Evolutionary conservation across 371 early-diverging fungal genomes (phyloP), one percentile per base, ranked within the genome.

Genomic region (Lichtheimia ornata): DNA sequence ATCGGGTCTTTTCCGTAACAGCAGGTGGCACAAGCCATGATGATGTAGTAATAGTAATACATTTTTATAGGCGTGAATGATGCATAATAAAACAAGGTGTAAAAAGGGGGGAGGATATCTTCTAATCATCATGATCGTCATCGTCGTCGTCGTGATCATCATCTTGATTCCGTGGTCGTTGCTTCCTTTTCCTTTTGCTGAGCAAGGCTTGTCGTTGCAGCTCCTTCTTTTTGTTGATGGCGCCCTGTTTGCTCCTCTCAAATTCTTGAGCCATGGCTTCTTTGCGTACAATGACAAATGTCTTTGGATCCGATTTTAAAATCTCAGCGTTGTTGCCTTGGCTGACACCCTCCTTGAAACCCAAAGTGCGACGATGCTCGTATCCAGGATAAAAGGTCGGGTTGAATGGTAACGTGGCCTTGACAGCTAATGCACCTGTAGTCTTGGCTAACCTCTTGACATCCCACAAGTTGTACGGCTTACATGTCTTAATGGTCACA

Each of bases 321-420:
- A 96, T 91, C 67, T 98, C 97, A 35, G 77, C 87, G 71, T 98
- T 98, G 12, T 70, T 88, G 5, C 71, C 83, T 45, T 81, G 84
- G 43, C 91, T 91, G 13, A 93, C 50, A 0, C 94, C 93, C 28
- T 92, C 87, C 66, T 91, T 86, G 73, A 88, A 96, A 2, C 98
- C 98, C 11, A 98, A 80, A 4, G 97, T 97, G 42, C 98, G 87
- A 7, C 97, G 87, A 79, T 98, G 98, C 62, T 89, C 83, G 62
- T 98, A 98, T 6, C 94, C 94, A 4, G 94, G 94, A 67, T 84
- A 97, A 56, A 81, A 74, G 2, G 75, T 76, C 2, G 91, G 77
- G 52, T 75, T 67, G 70, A 97, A 97, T 1, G 85, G 82, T 41
- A 81, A 65, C 0, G 88, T 84, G 0, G 78, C 76, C 54, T 83